Evolutionary conservation across 1,284 basidiomycete species (phyloP).

Genomic region (Trametes hirsuta): DNA sequence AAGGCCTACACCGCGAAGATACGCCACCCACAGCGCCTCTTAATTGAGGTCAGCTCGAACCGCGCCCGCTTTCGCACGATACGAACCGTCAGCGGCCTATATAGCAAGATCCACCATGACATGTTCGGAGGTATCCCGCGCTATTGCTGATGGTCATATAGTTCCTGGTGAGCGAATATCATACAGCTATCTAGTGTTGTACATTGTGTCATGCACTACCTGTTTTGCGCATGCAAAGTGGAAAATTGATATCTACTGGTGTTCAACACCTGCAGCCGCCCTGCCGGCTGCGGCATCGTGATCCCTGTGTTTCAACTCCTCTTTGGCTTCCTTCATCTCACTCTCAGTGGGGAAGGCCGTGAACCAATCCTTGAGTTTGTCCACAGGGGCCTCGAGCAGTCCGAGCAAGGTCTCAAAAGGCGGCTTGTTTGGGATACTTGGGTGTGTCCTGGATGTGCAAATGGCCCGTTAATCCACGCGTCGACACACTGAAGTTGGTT

Average conservation of each 20-base stretch:
- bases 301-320: conserved; percentile 33
- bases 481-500: neutral
- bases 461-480: neutral
- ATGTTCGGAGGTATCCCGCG: neutral
- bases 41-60: too few species aligned
- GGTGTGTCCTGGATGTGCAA: conserved; percentile 47
- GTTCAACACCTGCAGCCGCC: neutral
- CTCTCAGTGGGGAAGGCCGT: conserved; percentile 56
- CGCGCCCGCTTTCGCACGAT: too few species aligned
- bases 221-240: neutral
- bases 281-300: conserved; percentile 32
- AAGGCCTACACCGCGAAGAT: neutral
- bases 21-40: too few species aligned
- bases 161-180: neutral
- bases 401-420: conserved; percentile 65
- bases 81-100: neutral
- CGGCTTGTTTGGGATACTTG: conserved; percentile 54
- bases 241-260: neutral
- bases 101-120: neutral
- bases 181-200: neutral
- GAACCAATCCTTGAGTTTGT: conserved; percentile 64
- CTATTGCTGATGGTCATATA: too few species aligned
- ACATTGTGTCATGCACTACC: neutral
- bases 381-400: conserved; percentile 59
- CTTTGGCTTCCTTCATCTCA: conserved; percentile 49